Evolutionary conservation across 2,329 filamentous ascomycete genomes (phyloP), one percentile per base, ranked within the genome.

Genomic region (Blastomyces percursus): DNA sequence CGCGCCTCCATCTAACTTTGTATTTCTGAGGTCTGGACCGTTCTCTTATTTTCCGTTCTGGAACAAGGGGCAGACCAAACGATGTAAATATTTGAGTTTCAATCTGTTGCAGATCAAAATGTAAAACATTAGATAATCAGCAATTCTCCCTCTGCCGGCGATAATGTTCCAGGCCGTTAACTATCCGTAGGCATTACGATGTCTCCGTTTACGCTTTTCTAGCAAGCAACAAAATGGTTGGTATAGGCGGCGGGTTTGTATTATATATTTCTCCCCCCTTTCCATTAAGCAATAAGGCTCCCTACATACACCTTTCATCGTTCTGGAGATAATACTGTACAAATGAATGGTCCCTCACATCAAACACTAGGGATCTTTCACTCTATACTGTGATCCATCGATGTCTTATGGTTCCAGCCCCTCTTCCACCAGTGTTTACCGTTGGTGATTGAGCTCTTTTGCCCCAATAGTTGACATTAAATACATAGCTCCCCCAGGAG

Each of bases 341-440:
- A n/a, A n/a, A n/a, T n/a, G n/a, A n/a, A n/a, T n/a, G n/a, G n/a
- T n/a, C n/a, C n/a, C n/a, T n/a, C n/a, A n/a, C n/a, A n/a, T n/a
- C n/a, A n/a, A n/a, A n/a, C n/a, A n/a, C n/a, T n/a, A n/a, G n/a
- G n/a, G n/a, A n/a, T 50, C 21, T 27, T 14, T 66, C 79, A 86
- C 67, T 84, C 87, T 71, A 24, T 81, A 82, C 64, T 79, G 88
- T 63, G 85, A 86, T 71, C 79, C 82, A 1, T 79, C 82, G 54
- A 76, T 84, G 67, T 78, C 14, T n/a, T n/a, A n/a, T n/a, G n/a
- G n/a, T n/a, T n/a, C n/a, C n/a, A n/a, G n/a, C n/a, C n/a, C n/a
- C n/a, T n/a, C n/a, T n/a, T n/a, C n/a, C n/a, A n/a, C n/a, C n/a
- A n/a, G n/a, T n/a, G n/a, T n/a, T n/a, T n/a, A n/a, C n/a, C n/a